Conservation (phyloP, 345 rosid species). For the Lumnitzera littorea region DNA sequence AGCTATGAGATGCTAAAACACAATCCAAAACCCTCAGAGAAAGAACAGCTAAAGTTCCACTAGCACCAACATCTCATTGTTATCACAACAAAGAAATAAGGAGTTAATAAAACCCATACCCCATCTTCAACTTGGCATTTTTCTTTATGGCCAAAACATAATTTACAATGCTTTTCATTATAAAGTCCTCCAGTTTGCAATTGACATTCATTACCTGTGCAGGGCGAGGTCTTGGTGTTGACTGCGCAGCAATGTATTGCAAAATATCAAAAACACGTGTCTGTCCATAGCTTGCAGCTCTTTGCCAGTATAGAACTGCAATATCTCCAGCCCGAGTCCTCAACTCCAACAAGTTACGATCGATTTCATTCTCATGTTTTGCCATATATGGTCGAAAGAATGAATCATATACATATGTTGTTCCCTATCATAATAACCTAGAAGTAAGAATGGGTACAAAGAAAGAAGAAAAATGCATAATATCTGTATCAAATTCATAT, state of each 20-base stretch:
- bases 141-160: background rate
- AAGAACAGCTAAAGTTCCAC: background rate
- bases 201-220: conserved; percentile 24
- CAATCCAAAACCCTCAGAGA: background rate
- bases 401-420: conserved; percentile 57
- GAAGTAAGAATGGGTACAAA: background rate
- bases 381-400: conserved; percentile 50
- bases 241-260: conserved; percentile 44
- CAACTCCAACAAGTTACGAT: conserved; percentile 47
- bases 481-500: background rate
- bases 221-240: conserved; percentile 40
- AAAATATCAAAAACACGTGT: conserved; percentile 43
- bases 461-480: background rate
- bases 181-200: background rate
- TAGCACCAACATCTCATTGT: background rate
- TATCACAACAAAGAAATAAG: background rate
- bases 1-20: background rate
- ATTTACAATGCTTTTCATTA: background rate
- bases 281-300: conserved; percentile 46
- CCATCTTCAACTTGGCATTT: too few relatives aligned
- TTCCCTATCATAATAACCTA: conserved; percentile 33
- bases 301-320: conserved; percentile 44
- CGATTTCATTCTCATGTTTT: conserved; percentile 62
- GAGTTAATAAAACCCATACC: background rate
- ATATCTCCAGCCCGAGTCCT: conserved; percentile 48